phyloP scores from a whole-genome alignment of 2,329 filamentous ascomycete species.

The Diplodia corticola region DNA sequence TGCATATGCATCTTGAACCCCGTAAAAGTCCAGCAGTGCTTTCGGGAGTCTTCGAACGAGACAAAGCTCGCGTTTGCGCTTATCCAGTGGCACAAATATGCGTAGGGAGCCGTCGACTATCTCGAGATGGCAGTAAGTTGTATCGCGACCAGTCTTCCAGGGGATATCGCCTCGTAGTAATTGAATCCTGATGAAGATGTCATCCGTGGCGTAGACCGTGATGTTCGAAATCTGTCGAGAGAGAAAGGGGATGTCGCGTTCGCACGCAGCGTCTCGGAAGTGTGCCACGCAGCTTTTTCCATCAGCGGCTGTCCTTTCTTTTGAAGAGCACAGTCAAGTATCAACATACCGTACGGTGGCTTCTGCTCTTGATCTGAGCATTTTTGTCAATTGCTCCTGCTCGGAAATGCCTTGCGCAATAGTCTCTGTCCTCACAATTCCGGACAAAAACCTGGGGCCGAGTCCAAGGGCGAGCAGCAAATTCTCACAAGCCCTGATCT shows the following conservation, averaged over 20 bases:
- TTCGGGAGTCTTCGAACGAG: not conserved
- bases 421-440: not conserved
- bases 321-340: not conserved
- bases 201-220: not conserved
- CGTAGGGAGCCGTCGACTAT: not conserved
- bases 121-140: not conserved
- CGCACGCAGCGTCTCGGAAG: not conserved
- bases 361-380: not conserved
- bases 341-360: not conserved
- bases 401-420: not conserved
- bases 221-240: not conserved
- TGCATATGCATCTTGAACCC: not conserved
- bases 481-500: not conserved
- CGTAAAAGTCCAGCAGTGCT: not conserved
- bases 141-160: not conserved
- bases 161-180: not conserved
- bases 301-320: not conserved
- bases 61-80: not conserved
- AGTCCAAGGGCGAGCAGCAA: not conserved
- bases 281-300: not conserved
- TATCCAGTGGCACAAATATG: not conserved
- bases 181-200: not conserved
- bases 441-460: not conserved
- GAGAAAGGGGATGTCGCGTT: not conserved
- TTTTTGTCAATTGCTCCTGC: not conserved